Base-by-base conservation (phyloP, 2,329 filamentous ascomycete species). In the Hypoxylon sp. region DNA sequence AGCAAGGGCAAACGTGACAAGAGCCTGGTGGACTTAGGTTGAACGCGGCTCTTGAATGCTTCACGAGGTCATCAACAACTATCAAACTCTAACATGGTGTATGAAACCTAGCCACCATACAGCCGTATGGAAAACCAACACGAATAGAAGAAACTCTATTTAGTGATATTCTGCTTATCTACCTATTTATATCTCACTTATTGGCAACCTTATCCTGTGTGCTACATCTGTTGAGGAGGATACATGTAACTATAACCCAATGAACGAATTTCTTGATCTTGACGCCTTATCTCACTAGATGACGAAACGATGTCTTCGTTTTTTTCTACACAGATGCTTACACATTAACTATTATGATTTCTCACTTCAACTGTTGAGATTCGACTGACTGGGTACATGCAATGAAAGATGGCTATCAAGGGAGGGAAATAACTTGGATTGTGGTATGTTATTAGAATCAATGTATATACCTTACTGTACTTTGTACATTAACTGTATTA, bases 401-500 rank as follows among this genome's bases (percentile, higher is more conserved):
- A 49, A 27, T n/a, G 5, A 22, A 35, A 53, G 11, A n/a, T 25
- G n/a, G 27, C 44, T n/a, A 59, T 40, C 44, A 49, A 27, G 30
- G 25, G 25, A 54, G 20, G 44, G 25, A 37, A 17, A 44, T 11
- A n/a, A 22, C 14, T 13, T 5, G 22, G n/a, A 64, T 48, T 57
- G 14, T 46, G 11, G 20, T 20, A 64, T 54, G 22, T 14, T 14
- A 56, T 50, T 48, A 55, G 37, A 42, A n/a, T n/a, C n/a, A n/a
- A 6, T 27, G 53, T 57, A 51, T 22, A 49, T 54, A 30, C 35
- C 58, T 66, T 66, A 66, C 62, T 66, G 49, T 63, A 69, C 35
- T 51, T n/a, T 33, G 20, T 55, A 63, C 22, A 44, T 56, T 11
- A 40, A 51, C 35, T 6, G 31, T 44, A 27, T 27, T 27, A 27